These are phyloP conservation scores for Neoarthrinium moseri DNA, from an alignment of 2,329 filamentous ascomycete species.

Conservation along the genomic window DNA sequence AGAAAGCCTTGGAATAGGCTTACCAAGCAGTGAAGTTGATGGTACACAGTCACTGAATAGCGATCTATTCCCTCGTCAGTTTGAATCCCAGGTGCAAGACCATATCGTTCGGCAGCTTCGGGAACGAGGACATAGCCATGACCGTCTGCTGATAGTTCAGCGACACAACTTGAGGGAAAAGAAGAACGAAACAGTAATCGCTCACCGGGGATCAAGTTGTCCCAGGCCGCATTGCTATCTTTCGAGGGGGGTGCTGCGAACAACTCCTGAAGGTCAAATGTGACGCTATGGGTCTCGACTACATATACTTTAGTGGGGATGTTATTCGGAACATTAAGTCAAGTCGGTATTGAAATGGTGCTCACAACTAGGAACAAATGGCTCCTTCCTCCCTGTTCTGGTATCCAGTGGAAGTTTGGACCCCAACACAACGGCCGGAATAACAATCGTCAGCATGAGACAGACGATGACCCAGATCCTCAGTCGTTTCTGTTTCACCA, in stretches of 20 bases:
- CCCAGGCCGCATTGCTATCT: neutral
- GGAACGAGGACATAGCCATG: neutral
- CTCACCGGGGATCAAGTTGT: neutral
- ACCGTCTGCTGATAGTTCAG: neutral
- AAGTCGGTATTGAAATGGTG: neutral
- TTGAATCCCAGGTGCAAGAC: neutral
- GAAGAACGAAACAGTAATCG: neutral
- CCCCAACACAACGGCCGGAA: neutral
- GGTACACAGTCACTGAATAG: neutral
- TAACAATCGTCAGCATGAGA: neutral
- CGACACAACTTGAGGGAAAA: neutral
- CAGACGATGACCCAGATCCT: neutral
- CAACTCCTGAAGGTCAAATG: neutral
- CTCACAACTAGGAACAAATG: neutral
- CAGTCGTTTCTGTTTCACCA: neutral
- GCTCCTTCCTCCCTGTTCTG: neutral
- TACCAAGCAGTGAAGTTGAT: slow-evolving; percentile 1
- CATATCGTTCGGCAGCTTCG: neutral
- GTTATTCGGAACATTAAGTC: neutral
- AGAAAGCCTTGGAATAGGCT: neutral
- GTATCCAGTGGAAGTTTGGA: neutral
- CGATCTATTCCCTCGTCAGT: neutral
- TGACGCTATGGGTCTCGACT: neutral
- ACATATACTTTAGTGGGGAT: neutral
- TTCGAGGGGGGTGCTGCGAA: neutral